phyloP scores from a whole-genome alignment of 192 early-diverging fungal species.

The Gaertneriomyces sp. region DNA sequence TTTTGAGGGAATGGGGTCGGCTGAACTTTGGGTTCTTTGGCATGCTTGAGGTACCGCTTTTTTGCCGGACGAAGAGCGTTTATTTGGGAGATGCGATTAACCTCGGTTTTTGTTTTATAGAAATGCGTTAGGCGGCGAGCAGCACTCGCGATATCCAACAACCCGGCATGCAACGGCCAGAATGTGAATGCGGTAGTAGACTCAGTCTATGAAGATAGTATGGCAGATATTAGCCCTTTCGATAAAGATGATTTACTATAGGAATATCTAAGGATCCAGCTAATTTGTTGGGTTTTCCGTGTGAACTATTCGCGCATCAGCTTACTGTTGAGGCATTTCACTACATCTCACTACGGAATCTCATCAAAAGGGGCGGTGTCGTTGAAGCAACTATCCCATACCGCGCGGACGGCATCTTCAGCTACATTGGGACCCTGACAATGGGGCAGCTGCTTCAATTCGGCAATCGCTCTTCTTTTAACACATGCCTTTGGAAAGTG shows the following conservation, averaged over 20 bases:
- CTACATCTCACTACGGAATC: conserved; percentile 46
- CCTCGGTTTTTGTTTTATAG: not conserved
- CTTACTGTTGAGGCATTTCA: no score
- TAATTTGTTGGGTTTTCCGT: no score
- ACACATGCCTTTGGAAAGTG: conserved; percentile 59
- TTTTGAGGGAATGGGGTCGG: conserved; percentile 34
- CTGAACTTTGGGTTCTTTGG: conserved; percentile 30
- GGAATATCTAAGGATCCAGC: no score
- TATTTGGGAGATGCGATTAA: not conserved
- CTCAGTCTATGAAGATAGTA: conserved; percentile 6
- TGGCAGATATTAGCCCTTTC: conserved; percentile 17
- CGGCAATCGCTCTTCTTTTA: conserved; percentile 79
- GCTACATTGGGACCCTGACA: conserved; percentile 73
- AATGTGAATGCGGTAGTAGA: conserved; percentile 9
- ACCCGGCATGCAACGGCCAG: not conserved
- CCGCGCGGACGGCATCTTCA: conserved; percentile 79
- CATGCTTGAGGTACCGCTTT: not conserved
- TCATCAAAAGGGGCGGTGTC: conserved; percentile 97
- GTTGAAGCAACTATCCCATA: conserved; percentile 85
- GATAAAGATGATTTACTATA: conserved; percentile 7
- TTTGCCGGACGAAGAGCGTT: not conserved
- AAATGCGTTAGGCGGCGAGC: conserved; percentile 18
- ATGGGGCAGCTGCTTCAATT: conserved; percentile 68
- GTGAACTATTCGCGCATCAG: no score
- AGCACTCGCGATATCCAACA: conserved; percentile 1